Evolutionary conservation across 2,329 filamentous ascomycete species (phyloP).

Genomic region (Simplicillium sp.): DNA sequence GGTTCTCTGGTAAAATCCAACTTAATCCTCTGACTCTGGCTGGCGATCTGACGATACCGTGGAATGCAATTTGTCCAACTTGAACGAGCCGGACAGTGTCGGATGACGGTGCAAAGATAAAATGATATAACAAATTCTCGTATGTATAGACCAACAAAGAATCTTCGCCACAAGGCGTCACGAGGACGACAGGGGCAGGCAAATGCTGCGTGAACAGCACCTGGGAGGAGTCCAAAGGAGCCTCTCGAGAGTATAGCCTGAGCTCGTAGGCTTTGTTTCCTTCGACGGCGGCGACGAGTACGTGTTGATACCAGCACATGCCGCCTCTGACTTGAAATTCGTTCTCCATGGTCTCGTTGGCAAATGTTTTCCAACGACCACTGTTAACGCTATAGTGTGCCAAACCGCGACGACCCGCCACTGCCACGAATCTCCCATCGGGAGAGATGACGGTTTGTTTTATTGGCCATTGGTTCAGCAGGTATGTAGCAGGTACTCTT

Average conservation of each 20-base stretch:
- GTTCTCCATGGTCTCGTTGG: conserved; percentile 70
- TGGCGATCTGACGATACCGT: conserved; percentile 90
- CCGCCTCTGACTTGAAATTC: conserved; percentile 89
- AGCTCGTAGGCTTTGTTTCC: conserved; percentile 72
- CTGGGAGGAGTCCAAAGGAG: conserved; percentile 61
- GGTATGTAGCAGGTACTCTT: conserved; percentile 74
- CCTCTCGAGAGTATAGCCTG: conserved; percentile 86
- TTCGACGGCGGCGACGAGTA: conserved; percentile 89
- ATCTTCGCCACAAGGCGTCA: conserved; percentile 84
- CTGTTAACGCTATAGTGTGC: conserved; percentile 95
- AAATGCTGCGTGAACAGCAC: conserved; percentile 70
- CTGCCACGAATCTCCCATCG: conserved; percentile 87
- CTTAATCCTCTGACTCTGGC: conserved; percentile 86
- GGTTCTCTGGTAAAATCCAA: conserved; percentile 89
- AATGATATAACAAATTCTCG: conserved; percentile 92
- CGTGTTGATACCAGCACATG: conserved; percentile 98
- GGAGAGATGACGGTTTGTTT: conserved; percentile 77
- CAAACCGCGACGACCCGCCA: conserved; percentile 86
- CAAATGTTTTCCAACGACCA: conserved; percentile 91
- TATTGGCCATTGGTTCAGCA: conserved; percentile 90
- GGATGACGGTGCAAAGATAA: conserved; percentile 69
- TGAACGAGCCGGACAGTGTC: conserved; percentile 69
- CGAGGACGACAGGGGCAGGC: conserved; percentile 77
- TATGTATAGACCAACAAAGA: conserved; percentile 95
- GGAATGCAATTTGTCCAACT: conserved; percentile 95